Percentiles rank a stretch among this genome's conserved stretches.
phyloP scores from a whole-genome alignment of 768 basidiomycete species.

The Pleurotus tuber-regium region DNA sequence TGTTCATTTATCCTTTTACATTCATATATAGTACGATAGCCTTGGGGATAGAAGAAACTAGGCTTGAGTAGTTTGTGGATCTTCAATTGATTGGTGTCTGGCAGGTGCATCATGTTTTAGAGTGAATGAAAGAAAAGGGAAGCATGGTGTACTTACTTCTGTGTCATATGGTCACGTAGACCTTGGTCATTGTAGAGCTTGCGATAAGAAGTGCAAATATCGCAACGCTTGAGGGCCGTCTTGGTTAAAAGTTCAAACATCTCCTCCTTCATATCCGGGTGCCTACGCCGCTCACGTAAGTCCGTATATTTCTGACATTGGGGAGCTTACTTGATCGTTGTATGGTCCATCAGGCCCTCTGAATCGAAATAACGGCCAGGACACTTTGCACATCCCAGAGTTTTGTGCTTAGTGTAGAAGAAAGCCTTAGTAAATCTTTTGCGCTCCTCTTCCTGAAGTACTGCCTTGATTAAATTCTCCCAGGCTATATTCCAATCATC shows the following conservation, averaged over 20 bases:
- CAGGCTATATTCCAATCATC: not conserved
- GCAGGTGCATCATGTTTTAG: too few species aligned
- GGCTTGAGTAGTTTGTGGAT: too few species aligned
- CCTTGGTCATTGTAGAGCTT: not conserved
- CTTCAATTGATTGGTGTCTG: too few species aligned
- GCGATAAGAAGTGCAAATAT: not conserved
- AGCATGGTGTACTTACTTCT: not conserved
- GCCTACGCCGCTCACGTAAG: not conserved
- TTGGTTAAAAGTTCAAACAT: not conserved
- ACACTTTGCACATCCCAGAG: conserved; percentile 1
- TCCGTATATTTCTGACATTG: too few species aligned
- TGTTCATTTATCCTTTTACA: too few species aligned
- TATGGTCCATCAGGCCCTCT: conserved; percentile 7
- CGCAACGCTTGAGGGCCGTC: not conserved
- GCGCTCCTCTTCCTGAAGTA: not conserved
- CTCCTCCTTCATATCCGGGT: conserved; percentile 1
- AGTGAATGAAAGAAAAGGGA: not conserved
- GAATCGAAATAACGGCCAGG: conserved; percentile 4
- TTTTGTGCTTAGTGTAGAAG: conserved; percentile 3
- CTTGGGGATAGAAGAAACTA: too few species aligned
- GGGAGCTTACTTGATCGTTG: not conserved
- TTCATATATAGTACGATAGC: too few species aligned
- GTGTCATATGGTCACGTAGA: not conserved
- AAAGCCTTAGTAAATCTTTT: not conserved
- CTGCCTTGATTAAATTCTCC: not conserved